Evolutionary conservation across 148 eudicot genomes (phyloP).

Genomic region (Persicaria tinctoria): DNA sequence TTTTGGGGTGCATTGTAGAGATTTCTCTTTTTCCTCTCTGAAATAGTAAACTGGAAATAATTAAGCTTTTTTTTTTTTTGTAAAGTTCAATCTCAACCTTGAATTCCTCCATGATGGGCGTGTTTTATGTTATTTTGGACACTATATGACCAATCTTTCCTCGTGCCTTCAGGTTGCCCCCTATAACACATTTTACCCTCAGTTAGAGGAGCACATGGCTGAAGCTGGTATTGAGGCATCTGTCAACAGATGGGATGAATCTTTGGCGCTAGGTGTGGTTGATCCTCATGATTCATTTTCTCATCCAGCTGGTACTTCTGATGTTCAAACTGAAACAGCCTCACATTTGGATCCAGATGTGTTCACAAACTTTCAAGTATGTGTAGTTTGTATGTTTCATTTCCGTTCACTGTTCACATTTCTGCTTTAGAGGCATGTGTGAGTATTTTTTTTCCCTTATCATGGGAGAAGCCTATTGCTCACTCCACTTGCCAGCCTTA

Average conservation of each 20-base stretch:
- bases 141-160: background rate
- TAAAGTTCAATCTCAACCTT: background rate
- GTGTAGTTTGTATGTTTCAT: conserved; percentile 2
- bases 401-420: background rate
- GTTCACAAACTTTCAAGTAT: conserved; percentile 84
- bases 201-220: conserved; percentile 85
- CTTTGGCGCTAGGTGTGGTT: conserved; percentile 74
- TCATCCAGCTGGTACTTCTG: conserved; percentile 92
- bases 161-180: conserved; percentile 69
- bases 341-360: conserved; percentile 77
- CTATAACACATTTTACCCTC: conserved; percentile 83
- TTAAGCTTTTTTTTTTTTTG: background rate
- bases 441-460: background rate
- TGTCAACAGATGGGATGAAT: conserved; percentile 83
- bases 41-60: background rate
- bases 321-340: conserved; percentile 93
- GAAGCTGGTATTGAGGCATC: conserved; percentile 77
- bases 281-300: conserved; percentile 97
- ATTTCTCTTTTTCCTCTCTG: background rate
- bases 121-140: background rate
- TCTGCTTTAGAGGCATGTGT: background rate
- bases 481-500: background rate
- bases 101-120: background rate
- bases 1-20: background rate
- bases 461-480: background rate